Evolutionary conservation across 805 yeast species (phyloP).

Genomic region (Starmerella lactis-condensi): DNA sequence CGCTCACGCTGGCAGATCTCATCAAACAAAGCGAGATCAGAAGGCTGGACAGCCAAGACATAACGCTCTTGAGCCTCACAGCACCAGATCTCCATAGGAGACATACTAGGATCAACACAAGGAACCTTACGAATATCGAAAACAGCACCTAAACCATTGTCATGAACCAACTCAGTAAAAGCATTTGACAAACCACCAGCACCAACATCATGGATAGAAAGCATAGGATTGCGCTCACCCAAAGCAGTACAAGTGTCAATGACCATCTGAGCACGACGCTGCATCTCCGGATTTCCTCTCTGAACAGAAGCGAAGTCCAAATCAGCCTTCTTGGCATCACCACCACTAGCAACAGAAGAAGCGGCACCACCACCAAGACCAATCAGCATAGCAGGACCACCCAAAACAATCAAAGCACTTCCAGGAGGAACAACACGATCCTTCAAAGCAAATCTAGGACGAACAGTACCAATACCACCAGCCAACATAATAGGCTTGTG

Average conservation of each 20-base stretch:
- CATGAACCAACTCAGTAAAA: slow-evolving; percentile 91
- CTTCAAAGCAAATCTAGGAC: slow-evolving; percentile 83
- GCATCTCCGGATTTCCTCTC: slow-evolving; percentile 98
- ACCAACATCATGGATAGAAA: slow-evolving; percentile 95
- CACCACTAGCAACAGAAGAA: slow-evolving; percentile 81
- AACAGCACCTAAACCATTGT: slow-evolving; percentile 82
- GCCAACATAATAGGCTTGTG: slow-evolving; percentile 99
- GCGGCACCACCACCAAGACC: slow-evolving; percentile 99
- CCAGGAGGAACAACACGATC: slow-evolving; percentile 81
- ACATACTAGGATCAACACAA: slow-evolving; percentile 90
- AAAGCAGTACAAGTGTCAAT: slow-evolving; percentile 82
- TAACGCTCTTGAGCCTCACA: slow-evolving; percentile 98
- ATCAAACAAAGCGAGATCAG: slow-evolving; percentile 51
- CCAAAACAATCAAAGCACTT: slow-evolving; percentile 74
- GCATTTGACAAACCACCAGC: slow-evolving; percentile 99
- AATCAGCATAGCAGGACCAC: slow-evolving; percentile 95
- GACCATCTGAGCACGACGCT: slow-evolving; percentile 96
- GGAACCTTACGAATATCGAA: slow-evolving; percentile 83
- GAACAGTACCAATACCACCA: slow-evolving; percentile 94
- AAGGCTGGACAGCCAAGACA: slow-evolving; percentile 77
- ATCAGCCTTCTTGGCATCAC: slow-evolving; percentile 55
- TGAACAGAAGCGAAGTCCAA: slow-evolving; percentile 97
- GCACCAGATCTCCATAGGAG: slow-evolving; percentile 99
- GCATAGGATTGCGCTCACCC: slow-evolving; percentile 62
- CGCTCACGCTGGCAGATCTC: slow-evolving; percentile 84